phyloP scores from a whole-genome alignment of 768 basidiomycete species.

The Leccinum subgranulosum region DNA sequence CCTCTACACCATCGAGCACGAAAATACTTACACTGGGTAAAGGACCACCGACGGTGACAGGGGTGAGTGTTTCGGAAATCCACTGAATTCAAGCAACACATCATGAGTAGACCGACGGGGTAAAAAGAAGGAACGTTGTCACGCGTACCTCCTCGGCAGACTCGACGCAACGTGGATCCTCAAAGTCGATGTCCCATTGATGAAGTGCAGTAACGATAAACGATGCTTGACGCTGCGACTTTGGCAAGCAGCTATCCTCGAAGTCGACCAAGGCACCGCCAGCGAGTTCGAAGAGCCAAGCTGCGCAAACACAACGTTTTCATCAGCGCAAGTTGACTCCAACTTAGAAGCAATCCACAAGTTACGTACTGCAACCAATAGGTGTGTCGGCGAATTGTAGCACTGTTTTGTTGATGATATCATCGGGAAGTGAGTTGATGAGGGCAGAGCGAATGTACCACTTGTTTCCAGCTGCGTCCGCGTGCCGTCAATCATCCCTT shows the following conservation, averaged over 20 bases:
- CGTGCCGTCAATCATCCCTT: neutral
- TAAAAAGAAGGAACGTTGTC: neutral
- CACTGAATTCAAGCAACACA: slow-evolving; percentile 45
- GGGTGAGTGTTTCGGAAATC: slow-evolving; percentile 71
- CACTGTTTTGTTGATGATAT: slow-evolving; percentile 81
- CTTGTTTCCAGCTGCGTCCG: slow-evolving; percentile 62
- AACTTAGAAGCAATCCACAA: neutral
- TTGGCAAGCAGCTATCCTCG: slow-evolving; percentile 72
- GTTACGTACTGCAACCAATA: slow-evolving; percentile 81
- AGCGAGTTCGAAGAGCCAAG: slow-evolving; percentile 90
- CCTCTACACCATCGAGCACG: slow-evolving; percentile 14
- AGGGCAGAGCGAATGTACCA: slow-evolving; percentile 91
- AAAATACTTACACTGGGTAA: slow-evolving; percentile 70
- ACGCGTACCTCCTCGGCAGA: slow-evolving; percentile 74
- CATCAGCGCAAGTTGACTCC: neutral
- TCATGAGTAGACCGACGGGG: slow-evolving; percentile 7
- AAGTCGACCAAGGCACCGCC: slow-evolving; percentile 77
- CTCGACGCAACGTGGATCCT: slow-evolving; percentile 76
- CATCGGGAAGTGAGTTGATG: slow-evolving; percentile 81
- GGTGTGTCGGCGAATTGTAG: slow-evolving; percentile 78
- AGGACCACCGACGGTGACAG: slow-evolving; percentile 74
- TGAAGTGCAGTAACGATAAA: slow-evolving; percentile 90
- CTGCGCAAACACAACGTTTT: slow-evolving; percentile 34
- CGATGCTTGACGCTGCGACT: slow-evolving; percentile 70
- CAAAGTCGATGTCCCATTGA: slow-evolving; percentile 85